These are phyloP conservation scores for Sugiyamaella sp. DNA, from an alignment of 1,139 yeast species.

Conservation along the genomic window DNA sequence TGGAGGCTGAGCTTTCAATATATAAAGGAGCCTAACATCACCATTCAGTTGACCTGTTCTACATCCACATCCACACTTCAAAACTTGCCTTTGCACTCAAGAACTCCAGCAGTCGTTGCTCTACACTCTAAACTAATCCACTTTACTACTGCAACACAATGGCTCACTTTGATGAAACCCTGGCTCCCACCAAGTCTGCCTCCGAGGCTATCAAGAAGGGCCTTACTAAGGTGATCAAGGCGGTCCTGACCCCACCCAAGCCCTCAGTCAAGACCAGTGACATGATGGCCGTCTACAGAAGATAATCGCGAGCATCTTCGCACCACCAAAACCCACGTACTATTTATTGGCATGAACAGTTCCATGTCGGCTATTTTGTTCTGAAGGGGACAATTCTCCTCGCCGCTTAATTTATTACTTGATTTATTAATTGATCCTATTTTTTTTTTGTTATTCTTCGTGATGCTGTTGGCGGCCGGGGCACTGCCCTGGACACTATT, in stretches of 20 bases:
- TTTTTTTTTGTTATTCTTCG: neutral
- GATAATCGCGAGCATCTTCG: neutral
- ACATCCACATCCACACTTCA: neutral
- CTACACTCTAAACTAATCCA: too few relatives aligned
- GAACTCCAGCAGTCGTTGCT: too few relatives aligned
- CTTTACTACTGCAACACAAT: neutral
- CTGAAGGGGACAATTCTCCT: neutral
- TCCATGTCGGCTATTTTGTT: neutral
- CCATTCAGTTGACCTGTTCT: neutral
- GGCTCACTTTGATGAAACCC: constrained; percentile 2
- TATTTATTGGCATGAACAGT: neutral
- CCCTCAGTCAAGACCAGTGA: neutral
- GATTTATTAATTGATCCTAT: neutral
- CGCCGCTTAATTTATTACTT: neutral
- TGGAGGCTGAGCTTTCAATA: neutral
- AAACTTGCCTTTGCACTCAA: too few relatives aligned
- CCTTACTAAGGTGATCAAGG: neutral
- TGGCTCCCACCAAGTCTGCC: constrained; percentile 5
- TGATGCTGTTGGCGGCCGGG: neutral
- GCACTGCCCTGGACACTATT: neutral
- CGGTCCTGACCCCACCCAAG: constrained; percentile 2
- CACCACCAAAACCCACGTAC: neutral
- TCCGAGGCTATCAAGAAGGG: constrained; percentile 1
- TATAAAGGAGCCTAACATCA: neutral
- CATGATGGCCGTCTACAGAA: neutral